Evolutionary conservation across 2,329 filamentous ascomycete genomes (phyloP), one percentile per base, ranked within the genome.

Genomic region (Zopfia rhizophila): DNA sequence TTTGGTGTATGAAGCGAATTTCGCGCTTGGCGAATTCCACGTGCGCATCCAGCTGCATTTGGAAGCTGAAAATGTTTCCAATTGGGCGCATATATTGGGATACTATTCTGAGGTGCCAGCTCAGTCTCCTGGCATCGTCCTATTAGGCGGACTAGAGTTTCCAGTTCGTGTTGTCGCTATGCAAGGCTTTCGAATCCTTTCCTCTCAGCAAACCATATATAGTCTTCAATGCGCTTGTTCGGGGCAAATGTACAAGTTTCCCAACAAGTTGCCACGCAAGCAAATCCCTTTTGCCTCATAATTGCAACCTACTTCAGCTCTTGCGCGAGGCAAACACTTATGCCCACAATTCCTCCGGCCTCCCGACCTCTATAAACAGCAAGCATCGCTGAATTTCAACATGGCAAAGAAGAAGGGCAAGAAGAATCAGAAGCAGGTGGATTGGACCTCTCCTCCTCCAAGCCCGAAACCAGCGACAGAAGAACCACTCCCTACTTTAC

Each of bases 231-330:
- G 56, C 65, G 65, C 66, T 59, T 68, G 61, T 60, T 55, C 55
- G 55, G 55, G 56, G 51, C 55, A 38, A 48, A 51, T 61, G 45
- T 59, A 58, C 55, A 61, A 58, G 57, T 60, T 68, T 58, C 51
- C 57, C 52, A 53, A 61, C 57, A 51, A 55, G 58, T 65, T 69
- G 67, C 70, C 65, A 70, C 69, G 68, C 66, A 66, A 67, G 63
- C 67, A 68, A 49, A 59, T 56, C 32, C n/a, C 43, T 45, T 42
- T 56, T 60, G 60, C 63, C 54, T 58, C 51, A 58, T 55, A 46
- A 55, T 56, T 46, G 55, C 56, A 36, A 50, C 38, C 49, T 29
- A 45, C 39, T 45, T 44, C 45, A 55, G 37, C 47, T 36, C 37
- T 53, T 48, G 55, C 63, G 58, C 54, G 50, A 58, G 46, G 58